Percentiles rank a stretch among this genome's conserved stretches.
Conservation (phyloP, 352 stramenopile genomes). For the Pythium aphanidermatum region DNA sequence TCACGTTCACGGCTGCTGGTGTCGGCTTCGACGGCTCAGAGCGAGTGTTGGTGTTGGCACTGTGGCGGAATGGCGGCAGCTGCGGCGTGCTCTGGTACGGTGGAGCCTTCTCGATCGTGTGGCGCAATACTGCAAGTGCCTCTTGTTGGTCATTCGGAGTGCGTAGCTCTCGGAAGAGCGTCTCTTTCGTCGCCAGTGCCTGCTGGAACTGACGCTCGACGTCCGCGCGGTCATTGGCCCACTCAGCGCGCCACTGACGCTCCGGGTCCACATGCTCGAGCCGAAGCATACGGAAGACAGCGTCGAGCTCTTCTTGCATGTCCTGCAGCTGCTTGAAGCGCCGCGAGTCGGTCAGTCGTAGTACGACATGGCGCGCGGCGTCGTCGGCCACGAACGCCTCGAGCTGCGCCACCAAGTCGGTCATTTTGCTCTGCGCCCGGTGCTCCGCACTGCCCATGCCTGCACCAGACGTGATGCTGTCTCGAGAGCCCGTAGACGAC, state of each 20-base stretch:
- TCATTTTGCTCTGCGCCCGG: constrained; percentile 8
- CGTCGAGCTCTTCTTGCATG: constrained; percentile 20
- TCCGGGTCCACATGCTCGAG: constrained; percentile 46
- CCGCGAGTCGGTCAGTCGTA: constrained; percentile 19
- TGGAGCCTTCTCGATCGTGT: constrained; percentile 34
- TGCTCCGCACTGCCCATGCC: constrained; percentile 2
- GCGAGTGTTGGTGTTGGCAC: not conserved
- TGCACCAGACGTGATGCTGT: not conserved
- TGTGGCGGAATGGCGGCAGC: constrained; percentile 5
- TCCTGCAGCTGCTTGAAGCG: constrained; percentile 17
- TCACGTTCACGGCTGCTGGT: constrained; percentile 20
- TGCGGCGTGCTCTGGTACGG: constrained; percentile 4
- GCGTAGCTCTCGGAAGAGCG: constrained; percentile 20
- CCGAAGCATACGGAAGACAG: constrained; percentile 16
- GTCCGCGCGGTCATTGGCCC: constrained; percentile 33
- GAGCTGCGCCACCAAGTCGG: constrained; percentile 12
- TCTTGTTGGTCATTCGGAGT: constrained; percentile 12
- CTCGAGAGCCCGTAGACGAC: constrained; percentile 8
- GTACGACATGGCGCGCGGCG: constrained; percentile 13
- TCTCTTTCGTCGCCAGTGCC: constrained; percentile 11
- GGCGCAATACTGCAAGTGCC: constrained; percentile 51
- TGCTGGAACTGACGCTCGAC: constrained; percentile 40
- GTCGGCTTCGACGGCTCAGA: constrained; percentile 4
- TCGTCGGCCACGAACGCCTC: constrained; percentile 14
- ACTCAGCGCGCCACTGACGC: constrained; percentile 37